Evolutionary conservation across 192 early-diverging fungal species (phyloP).

Genomic region (Borealophlyctis nickersoniae): DNA sequence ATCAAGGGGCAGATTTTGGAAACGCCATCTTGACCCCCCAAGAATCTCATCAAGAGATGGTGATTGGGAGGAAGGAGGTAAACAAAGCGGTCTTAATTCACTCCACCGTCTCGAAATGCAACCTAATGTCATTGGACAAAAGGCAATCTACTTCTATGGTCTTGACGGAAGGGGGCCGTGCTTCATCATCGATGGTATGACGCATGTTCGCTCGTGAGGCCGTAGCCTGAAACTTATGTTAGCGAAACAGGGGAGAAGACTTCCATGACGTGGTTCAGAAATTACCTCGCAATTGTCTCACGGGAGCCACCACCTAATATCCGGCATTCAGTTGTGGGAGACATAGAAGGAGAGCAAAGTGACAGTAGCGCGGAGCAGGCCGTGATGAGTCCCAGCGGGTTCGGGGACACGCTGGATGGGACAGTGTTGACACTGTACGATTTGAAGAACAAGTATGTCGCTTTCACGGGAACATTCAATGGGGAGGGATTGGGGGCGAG

Average conservation of each 20-base stretch:
- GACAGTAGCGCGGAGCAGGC: too few species aligned
- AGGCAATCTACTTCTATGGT: constrained; percentile 88
- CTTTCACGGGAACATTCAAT: constrained; percentile 75
- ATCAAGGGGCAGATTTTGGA: constrained; percentile 75
- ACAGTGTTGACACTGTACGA: constrained; percentile 79
- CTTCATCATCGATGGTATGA: constrained; percentile 78
- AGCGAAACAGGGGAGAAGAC: constrained; percentile 58
- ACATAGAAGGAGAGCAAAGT: not conserved
- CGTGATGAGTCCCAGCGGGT: too few species aligned
- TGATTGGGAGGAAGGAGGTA: constrained; percentile 81
- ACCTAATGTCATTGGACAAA: not conserved
- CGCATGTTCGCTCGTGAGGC: constrained; percentile 23
- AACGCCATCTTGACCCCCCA: constrained; percentile 65
- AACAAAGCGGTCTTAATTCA: not conserved
- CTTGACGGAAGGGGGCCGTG: constrained; percentile 88
- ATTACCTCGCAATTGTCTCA: constrained; percentile 72
- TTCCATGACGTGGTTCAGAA: constrained; percentile 66
- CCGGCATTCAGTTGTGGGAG: not conserved
- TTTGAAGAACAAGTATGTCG: constrained; percentile 87
- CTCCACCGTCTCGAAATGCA: not conserved
- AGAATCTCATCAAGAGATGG: constrained; percentile 69
- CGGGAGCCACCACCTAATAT: constrained; percentile 22
- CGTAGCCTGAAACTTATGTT: constrained; percentile 35
- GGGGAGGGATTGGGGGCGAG: constrained; percentile 9
- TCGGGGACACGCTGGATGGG: constrained; percentile 31